Evolutionary conservation across 306 rosid genomes (phyloP), one percentile per base, ranked within the genome.

Genomic region (Malus sylvestris): DNA sequence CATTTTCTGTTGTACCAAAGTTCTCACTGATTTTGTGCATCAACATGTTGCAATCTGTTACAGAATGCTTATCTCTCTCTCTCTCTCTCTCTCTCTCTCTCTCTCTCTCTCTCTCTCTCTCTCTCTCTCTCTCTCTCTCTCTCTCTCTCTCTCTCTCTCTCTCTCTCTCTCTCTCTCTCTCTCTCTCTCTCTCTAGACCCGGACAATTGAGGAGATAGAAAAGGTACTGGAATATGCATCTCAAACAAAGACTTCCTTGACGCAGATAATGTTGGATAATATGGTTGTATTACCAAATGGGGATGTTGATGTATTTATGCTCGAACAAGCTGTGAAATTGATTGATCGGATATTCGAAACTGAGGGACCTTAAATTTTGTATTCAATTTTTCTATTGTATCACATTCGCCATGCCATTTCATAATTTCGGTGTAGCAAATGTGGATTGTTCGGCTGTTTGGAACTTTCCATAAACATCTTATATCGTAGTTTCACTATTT

Each of bases 191-290:
- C 25, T 25, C 25, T 0, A 95, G 84, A 95, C 98, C 69, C 90
- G 98, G 79, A 95, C 97, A 45, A 86, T 90, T 18, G 93, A 92
- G 79, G 98, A 95, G 83, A 84, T 92, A 75, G 78, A 87, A 18
- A 91, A 90, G 78, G 95, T 86, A 67, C 80, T 92, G 45, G 76
- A 79, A 66, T 88, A 89, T 78, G 90, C 98, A 63, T 81, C 90
- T 60, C 88, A 90, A 82, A 84, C 91, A 67, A 85, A 88, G 83
- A 92, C 98, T 46, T 87, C 85, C 72, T 78, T 95, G 86, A 92
- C 91, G 77, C 85, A 93, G 73, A 89, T 92, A 76, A 92, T 95
- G 98, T 86, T 95, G 95, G 98, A 95, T 80, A 92, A 95, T 80
- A 95, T 95, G 98, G 97, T 95, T 74, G 87, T 86, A 60, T 83